phyloP scores from a whole-genome alignment of 1,284 basidiomycete genomes.

The Quambalaria eucalypti region DNA sequence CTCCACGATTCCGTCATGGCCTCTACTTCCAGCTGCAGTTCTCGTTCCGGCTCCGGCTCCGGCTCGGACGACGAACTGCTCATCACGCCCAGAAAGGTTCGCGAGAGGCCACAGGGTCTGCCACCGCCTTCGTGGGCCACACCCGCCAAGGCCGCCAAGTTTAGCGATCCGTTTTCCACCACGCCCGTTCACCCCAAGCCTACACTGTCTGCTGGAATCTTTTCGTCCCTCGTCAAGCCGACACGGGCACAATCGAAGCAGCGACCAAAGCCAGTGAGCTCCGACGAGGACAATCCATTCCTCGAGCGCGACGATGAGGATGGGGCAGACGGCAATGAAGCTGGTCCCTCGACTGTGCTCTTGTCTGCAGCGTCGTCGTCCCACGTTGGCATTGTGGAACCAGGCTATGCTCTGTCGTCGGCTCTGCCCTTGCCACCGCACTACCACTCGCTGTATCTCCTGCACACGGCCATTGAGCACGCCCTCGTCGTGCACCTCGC shows the following conservation, averaged over 20 bases:
- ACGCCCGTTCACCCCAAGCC: neutral
- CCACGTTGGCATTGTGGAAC: slow-evolving; percentile 6
- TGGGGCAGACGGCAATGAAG: too few relatives aligned
- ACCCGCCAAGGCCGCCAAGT: slow-evolving; percentile 16
- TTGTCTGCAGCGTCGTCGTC: neutral
- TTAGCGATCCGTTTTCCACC: slow-evolving; percentile 11
- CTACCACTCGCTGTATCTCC: slow-evolving; percentile 22
- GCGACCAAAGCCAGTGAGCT: neutral
- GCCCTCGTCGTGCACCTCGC: slow-evolving; percentile 39
- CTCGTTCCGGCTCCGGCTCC: slow-evolving; percentile 5
- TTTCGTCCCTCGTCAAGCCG: neutral
- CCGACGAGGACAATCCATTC: neutral
- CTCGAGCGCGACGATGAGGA: neutral
- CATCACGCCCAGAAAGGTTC: slow-evolving; percentile 18
- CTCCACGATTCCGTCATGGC: neutral
- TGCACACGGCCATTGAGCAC: slow-evolving; percentile 36
- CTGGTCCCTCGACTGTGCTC: neutral
- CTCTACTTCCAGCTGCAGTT: too few relatives aligned
- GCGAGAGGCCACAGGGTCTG: slow-evolving; percentile 14
- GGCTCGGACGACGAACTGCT: slow-evolving; percentile 24
- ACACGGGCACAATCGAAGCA: slow-evolving; percentile 6
- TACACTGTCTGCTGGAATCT: neutral
- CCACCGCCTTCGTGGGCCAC: slow-evolving; percentile 17
- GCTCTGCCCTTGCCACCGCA: slow-evolving; percentile 24
- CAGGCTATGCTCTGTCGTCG: slow-evolving; percentile 11